A percentile compares a stretch with the other conserved stretches of the same genome.
Conservation (phyloP, 768 basidiomycete species). For the Suillus lakei region DNA sequence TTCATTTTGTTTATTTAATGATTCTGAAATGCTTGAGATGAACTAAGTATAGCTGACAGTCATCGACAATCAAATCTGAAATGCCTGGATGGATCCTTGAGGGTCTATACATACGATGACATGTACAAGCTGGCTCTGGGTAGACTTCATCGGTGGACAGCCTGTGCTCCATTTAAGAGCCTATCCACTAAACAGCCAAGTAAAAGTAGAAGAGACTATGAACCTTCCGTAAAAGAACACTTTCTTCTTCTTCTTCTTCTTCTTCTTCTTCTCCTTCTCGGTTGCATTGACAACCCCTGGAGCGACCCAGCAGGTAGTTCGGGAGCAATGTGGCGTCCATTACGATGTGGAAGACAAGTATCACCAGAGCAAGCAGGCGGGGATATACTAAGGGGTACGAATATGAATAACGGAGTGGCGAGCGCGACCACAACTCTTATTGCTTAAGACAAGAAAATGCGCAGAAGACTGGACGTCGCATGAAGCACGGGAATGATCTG, state of each 20-base stretch:
- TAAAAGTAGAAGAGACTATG: background rate
- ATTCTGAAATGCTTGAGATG: too few species aligned
- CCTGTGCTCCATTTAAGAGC: background rate
- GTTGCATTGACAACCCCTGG: background rate
- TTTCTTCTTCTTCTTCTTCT: too few species aligned
- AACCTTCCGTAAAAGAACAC: background rate
- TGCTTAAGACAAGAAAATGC: conserved; percentile 11
- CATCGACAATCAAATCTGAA: background rate
- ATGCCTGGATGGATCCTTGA: too few species aligned
- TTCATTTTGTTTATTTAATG: too few species aligned
- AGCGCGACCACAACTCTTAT: conserved; percentile 16
- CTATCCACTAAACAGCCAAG: background rate
- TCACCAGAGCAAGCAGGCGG: conserved; percentile 54
- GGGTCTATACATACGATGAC: background rate
- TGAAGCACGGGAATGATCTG: conserved; percentile 25
- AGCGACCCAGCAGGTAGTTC: background rate
- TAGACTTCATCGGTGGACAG: too few species aligned
- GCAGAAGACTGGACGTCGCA: conserved; percentile 19
- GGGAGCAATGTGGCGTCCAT: conserved; percentile 38
- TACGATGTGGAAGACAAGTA: conserved; percentile 46
- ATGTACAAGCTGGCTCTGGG: background rate
- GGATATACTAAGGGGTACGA: conserved; percentile 31
- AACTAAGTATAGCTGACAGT: too few species aligned
- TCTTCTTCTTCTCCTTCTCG: conserved; percentile 3
- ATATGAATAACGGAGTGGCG: conserved; percentile 23